Percentiles rank a stretch among this genome's conserved stretches.
Conservation (phyloP, 176 grass and related monocot species). For the Aegilops bicornis region DNA sequence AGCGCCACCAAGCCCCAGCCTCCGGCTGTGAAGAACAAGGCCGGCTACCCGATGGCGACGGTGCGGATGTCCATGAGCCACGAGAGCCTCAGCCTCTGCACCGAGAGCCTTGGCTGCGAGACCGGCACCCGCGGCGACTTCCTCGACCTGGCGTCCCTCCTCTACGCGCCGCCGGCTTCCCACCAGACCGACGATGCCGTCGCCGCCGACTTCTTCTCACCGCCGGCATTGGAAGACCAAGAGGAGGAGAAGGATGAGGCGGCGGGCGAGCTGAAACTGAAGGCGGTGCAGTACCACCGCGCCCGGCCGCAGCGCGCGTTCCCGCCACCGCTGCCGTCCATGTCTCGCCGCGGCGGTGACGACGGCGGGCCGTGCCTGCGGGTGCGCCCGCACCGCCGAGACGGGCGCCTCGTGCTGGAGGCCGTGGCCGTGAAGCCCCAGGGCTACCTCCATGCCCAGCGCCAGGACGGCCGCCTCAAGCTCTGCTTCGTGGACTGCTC, state of each 20-base stretch:
- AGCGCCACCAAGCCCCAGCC: no score
- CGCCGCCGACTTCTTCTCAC: not conserved
- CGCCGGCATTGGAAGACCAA: not conserved
- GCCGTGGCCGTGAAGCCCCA: conserved; percentile 41
- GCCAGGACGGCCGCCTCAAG: conserved; percentile 47
- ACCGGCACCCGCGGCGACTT: conserved; percentile 44
- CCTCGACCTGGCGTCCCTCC: not conserved
- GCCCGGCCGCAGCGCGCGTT: conserved; percentile 37
- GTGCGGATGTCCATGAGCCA: conserved; percentile 46
- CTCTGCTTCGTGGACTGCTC: conserved; percentile 51
- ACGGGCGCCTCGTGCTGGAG: conserved; percentile 57
- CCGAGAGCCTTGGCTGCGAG: conserved; percentile 73
- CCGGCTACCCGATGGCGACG: conserved; percentile 30
- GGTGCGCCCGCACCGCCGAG: conserved; percentile 48
- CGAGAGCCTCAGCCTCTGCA: conserved; percentile 64
- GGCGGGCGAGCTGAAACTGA: conserved; percentile 25
- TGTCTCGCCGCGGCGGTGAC: conserved; percentile 32
- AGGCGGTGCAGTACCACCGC: conserved; percentile 46
- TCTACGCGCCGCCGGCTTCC: not conserved
- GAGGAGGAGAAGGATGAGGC: not conserved
- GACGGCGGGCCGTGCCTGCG: conserved; percentile 35
- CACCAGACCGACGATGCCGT: not conserved
- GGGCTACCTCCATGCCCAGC: conserved; percentile 55
- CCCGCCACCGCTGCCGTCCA: conserved; percentile 55
- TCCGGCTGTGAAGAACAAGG: no score